A percentile compares a stretch with the other conserved stretches of the same genome.
These are phyloP conservation scores for Pichia phayaonensis DNA, from an alignment of 805 yeast species.

Conservation along the genomic window DNA sequence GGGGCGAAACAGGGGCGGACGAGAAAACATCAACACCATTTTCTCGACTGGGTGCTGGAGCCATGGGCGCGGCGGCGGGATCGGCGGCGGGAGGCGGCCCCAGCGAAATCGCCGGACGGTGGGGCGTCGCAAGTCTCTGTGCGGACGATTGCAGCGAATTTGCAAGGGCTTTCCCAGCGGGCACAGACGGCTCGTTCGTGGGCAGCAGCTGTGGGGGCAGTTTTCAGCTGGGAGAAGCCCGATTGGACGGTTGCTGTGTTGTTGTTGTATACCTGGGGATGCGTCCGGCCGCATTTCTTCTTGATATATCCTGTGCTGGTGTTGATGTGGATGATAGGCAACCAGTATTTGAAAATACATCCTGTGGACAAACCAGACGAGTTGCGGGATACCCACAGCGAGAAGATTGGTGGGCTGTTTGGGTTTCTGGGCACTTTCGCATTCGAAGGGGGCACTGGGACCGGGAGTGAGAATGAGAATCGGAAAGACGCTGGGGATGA, in stretches of 20 bases:
- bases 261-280: slow-evolving; percentile 54
- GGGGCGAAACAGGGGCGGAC: too few species aligned
- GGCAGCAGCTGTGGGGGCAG: neutral
- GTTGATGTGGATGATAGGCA: slow-evolving; percentile 53
- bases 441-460: neutral
- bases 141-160: neutral
- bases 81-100: too few species aligned
- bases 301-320: slow-evolving; percentile 55
- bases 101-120: too few species aligned
- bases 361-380: slow-evolving; percentile 32
- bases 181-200: neutral
- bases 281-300: slow-evolving; percentile 64
- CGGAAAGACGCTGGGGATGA: too few species aligned
- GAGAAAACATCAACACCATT: neutral
- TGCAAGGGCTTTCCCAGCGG: neutral
- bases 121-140: neutral
- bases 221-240: slow-evolving; percentile 58
- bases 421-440: neutral
- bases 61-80: neutral
- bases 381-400: slow-evolving; percentile 4
- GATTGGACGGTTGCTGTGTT: slow-evolving; percentile 56
- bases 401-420: slow-evolving; percentile 1
- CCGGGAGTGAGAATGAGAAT: too few species aligned
- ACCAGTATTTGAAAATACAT: slow-evolving; percentile 63
- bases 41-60: neutral